These are phyloP conservation scores for Gillenia trifoliata DNA, from an alignment of 306 rosid species.

Conservation along the genomic window DNA sequence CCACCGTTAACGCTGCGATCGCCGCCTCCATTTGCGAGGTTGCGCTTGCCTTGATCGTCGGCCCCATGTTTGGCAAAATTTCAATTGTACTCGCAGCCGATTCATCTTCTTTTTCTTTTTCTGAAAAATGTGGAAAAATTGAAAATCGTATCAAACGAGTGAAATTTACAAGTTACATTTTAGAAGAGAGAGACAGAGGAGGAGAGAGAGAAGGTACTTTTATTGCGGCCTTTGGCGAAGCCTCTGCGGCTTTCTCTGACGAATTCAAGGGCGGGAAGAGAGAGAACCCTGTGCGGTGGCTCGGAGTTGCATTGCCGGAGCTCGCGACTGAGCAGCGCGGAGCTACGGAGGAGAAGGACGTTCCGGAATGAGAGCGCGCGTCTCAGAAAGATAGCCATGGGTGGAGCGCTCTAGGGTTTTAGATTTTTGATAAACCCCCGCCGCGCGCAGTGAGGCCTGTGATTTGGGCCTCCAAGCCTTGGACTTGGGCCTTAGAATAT, in stretches of 20 bases:
- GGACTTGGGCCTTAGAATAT: not conserved
- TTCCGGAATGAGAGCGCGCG: conserved; percentile 53
- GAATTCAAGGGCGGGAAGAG: conserved; percentile 37
- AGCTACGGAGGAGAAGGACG: conserved; percentile 37
- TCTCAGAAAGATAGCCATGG: conserved; percentile 53
- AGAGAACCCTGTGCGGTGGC: conserved; percentile 11
- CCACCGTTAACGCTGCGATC: conserved; percentile 61
- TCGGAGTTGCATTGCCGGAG: conserved; percentile 21
- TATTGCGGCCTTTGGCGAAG: conserved; percentile 76
- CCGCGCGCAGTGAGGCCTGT: not conserved
- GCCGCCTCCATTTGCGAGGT: conserved; percentile 83
- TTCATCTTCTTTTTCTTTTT: conserved; percentile 48
- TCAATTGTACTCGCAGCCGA: conserved; percentile 43
- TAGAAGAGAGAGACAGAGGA: not conserved
- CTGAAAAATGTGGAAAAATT: not conserved
- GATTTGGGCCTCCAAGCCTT: not conserved
- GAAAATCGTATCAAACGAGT: not conserved
- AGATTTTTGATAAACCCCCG: conserved; percentile 26
- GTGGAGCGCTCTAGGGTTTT: conserved; percentile 28
- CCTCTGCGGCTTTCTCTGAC: conserved; percentile 57
- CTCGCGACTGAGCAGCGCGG: conserved; percentile 20
- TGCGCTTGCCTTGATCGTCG: conserved; percentile 62
- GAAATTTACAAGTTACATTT: not conserved
- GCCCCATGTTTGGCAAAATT: conserved; percentile 57
- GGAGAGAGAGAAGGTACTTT: conserved; percentile 35